These are phyloP conservation scores for Pythium sukuiense DNA, from an alignment of 352 stramenopile genomes.

Conservation along the genomic window DNA sequence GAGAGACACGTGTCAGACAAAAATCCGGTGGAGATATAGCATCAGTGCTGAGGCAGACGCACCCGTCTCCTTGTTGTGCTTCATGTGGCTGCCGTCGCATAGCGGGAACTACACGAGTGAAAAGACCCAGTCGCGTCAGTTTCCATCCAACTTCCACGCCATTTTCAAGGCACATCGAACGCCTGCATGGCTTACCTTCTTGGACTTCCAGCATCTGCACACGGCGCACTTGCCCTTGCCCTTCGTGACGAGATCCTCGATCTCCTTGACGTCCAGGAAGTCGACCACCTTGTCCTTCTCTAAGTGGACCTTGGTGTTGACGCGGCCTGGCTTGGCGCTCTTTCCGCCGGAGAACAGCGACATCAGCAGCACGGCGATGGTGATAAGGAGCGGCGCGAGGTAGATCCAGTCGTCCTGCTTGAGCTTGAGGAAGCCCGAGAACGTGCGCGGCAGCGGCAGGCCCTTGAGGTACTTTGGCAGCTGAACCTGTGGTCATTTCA, in stretches of 20 bases:
- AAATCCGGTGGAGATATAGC: neutral
- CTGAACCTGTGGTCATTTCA: slow-evolving; percentile 38
- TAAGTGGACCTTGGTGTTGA: slow-evolving; percentile 69
- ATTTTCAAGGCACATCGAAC: neutral
- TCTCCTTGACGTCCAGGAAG: slow-evolving; percentile 61
- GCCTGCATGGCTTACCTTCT: slow-evolving; percentile 43
- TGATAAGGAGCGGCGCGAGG: slow-evolving; percentile 78
- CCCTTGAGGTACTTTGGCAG: slow-evolving; percentile 84
- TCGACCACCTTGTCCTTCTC: slow-evolving; percentile 85
- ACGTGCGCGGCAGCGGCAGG: slow-evolving; percentile 78
- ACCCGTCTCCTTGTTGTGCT: slow-evolving; percentile 88
- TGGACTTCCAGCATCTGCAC: slow-evolving; percentile 89
- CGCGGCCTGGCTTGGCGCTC: slow-evolving; percentile 47
- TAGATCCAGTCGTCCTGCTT: slow-evolving; percentile 86
- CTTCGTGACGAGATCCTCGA: slow-evolving; percentile 78
- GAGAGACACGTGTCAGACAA: neutral
- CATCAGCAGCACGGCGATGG: slow-evolving; percentile 68
- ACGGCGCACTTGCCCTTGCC: slow-evolving; percentile 79
- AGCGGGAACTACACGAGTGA: slow-evolving; percentile 54
- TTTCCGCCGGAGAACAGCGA: slow-evolving; percentile 65
- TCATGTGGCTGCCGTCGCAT: slow-evolving; percentile 77
- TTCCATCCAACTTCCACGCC: neutral
- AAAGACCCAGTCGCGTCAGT: neutral
- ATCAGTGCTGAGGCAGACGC: neutral
- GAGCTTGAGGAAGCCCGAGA: slow-evolving; percentile 80